Percentiles rank a stretch among this genome's conserved stretches.
Evolutionary conservation across 2,329 filamentous ascomycete species (phyloP).

Genomic region (Fusarium sp.): DNA sequence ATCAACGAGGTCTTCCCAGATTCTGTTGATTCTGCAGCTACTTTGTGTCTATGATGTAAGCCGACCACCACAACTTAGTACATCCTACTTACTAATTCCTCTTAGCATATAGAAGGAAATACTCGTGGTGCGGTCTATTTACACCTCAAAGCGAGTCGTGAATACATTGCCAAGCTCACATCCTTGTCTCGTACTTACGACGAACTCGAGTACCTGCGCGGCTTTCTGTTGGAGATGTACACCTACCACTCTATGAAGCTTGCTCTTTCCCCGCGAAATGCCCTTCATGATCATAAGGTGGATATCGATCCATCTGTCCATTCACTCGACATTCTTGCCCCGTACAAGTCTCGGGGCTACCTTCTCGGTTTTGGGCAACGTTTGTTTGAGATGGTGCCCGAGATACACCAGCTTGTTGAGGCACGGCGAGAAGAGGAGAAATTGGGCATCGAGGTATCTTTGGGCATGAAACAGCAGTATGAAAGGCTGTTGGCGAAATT

Average conservation of each 20-base stretch:
- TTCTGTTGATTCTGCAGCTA: background rate
- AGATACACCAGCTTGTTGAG: slow-evolving; percentile 6
- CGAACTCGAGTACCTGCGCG: background rate
- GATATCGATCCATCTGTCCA: background rate
- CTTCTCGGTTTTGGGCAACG: background rate
- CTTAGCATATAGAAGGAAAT: background rate
- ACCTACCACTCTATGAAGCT: slow-evolving; percentile 3
- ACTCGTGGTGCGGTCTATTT: background rate
- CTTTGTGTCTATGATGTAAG: slow-evolving; percentile 22
- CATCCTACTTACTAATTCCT: accelerated
- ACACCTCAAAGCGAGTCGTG: slow-evolving; percentile 1
- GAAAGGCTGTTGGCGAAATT: background rate
- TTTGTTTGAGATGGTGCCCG: slow-evolving; percentile 2
- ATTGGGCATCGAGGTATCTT: accelerated
- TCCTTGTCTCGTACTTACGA: background rate
- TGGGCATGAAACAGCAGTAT: background rate
- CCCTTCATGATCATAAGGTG: background rate
- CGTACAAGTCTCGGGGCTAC: background rate
- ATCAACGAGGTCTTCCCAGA: background rate
- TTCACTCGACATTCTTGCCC: background rate
- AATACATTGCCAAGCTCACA: background rate
- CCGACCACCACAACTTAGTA: accelerated
- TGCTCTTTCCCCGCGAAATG: background rate
- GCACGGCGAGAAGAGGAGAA: background rate
- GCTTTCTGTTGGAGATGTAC: slow-evolving; percentile 9